Evolutionary conservation across 768 basidiomycete genomes (phyloP).

Genomic region (Omphalotus guepiniiformis): DNA sequence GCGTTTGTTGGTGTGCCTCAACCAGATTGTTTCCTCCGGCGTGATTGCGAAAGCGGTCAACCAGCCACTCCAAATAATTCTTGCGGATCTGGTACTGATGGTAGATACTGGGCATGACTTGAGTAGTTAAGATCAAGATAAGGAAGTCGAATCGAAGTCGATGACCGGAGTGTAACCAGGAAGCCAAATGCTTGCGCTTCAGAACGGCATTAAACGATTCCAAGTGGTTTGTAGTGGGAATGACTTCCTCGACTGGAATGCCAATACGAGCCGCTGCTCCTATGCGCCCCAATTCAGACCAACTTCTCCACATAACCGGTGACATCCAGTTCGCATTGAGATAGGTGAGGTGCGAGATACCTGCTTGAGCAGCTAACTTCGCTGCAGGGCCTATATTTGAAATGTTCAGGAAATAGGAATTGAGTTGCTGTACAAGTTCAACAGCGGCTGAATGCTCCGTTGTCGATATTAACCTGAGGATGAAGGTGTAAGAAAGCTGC

Average conservation of each 20-base stretch:
- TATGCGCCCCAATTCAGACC: slow-evolving; percentile 24
- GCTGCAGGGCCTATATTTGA: background rate
- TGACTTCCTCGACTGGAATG: slow-evolving; percentile 15
- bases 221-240: too few species aligned
- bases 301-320: slow-evolving; percentile 25
- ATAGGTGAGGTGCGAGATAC: slow-evolving; percentile 20
- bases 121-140: slow-evolving; percentile 8
- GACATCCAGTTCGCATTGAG: slow-evolving; percentile 23
- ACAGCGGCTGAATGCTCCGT: background rate
- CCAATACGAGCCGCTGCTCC: slow-evolving; percentile 19
- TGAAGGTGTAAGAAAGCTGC: too few species aligned
- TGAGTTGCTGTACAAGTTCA: background rate
- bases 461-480: background rate
- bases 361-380: slow-evolving; percentile 2
- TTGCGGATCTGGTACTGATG: background rate
- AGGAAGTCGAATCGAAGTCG: slow-evolving; percentile 26
- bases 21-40: background rate
- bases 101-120: slow-evolving; percentile 11
- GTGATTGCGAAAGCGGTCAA: background rate
- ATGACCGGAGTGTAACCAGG: slow-evolving; percentile 19
- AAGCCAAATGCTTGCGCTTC: slow-evolving; percentile 21
- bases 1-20: background rate
- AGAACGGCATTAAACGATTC: slow-evolving; percentile 27
- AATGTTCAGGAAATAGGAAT: background rate
- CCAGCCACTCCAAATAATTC: background rate